Conservation (phyloP, 768 basidiomycete species). For the Sarcodon sp. region DNA sequence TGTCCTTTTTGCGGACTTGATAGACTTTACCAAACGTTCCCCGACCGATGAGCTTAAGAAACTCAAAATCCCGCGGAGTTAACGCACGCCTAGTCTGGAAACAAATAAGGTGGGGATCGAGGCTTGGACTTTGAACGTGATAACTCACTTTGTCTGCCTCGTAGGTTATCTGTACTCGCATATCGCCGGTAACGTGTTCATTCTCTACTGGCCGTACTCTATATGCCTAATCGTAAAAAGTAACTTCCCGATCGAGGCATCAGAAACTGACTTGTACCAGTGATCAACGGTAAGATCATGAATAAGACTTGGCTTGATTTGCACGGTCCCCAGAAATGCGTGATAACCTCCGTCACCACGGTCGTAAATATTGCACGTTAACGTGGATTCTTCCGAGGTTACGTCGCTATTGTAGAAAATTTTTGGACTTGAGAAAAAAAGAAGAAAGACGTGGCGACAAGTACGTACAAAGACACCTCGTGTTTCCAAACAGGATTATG, state of each 20-base stretch:
- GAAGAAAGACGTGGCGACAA: neutral
- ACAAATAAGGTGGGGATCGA: slow-evolving; percentile 5
- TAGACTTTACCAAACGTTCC: slow-evolving; percentile 98
- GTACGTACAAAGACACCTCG: slow-evolving; percentile 92
- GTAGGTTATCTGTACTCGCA: slow-evolving; percentile 89
- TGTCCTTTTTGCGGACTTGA: slow-evolving; percentile 97
- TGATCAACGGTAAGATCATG: slow-evolving; percentile 94
- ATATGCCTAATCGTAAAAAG: slow-evolving; percentile 8
- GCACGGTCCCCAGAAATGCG: slow-evolving; percentile 74
- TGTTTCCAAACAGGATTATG: slow-evolving; percentile 99
- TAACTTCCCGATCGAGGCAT: neutral
- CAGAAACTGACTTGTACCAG: slow-evolving; percentile 79
- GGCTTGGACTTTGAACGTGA: slow-evolving; percentile 1
- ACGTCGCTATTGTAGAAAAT: slow-evolving; percentile 58
- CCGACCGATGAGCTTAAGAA: slow-evolving; percentile 95
- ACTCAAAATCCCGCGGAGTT: slow-evolving; percentile 94
- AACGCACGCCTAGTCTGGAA: slow-evolving; percentile 70
- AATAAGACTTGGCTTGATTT: slow-evolving; percentile 83
- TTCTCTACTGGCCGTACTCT: slow-evolving; percentile 68
- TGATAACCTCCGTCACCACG: slow-evolving; percentile 55
- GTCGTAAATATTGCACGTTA: slow-evolving; percentile 90
- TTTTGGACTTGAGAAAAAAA: slow-evolving; percentile 6
- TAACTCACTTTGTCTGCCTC: slow-evolving; percentile 74
- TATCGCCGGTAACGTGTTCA: slow-evolving; percentile 83
- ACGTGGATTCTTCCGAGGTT: slow-evolving; percentile 71